A percentile compares a stretch with the other conserved stretches of the same genome.
phyloP scores from a whole-genome alignment of 1,284 basidiomycete genomes.

The Marasmius sp. region DNA sequence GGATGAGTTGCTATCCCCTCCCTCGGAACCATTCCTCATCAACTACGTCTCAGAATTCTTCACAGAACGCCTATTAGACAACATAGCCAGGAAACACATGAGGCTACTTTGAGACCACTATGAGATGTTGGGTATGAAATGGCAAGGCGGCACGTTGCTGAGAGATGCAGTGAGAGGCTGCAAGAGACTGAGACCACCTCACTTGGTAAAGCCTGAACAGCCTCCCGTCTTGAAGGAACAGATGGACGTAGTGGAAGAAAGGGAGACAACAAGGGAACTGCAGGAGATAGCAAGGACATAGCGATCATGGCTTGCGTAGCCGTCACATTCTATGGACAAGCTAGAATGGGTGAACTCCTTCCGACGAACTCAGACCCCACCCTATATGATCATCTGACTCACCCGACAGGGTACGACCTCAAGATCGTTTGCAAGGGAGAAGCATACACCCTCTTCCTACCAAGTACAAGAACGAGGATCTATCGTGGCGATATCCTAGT shows the following conservation, averaged over 20 bases:
- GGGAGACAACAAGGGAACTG: not conserved
- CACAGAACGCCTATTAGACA: not conserved
- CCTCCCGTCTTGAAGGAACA: not conserved
- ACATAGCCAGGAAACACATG: not conserved
- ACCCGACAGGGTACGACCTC: not conserved
- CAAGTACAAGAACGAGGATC: not conserved
- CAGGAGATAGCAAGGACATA: not conserved
- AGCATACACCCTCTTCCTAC: not conserved
- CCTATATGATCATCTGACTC: not conserved
- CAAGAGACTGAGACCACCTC: not conserved
- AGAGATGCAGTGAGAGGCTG: no score
- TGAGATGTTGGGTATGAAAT: not conserved
- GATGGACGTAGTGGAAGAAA: not conserved
- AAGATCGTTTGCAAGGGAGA: not conserved
- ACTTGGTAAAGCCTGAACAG: not conserved
- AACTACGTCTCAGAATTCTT: not conserved
- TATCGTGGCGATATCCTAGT: not conserved
- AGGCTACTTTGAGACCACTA: not conserved
- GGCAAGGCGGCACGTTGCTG: slow-evolving; percentile 1
- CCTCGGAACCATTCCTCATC: no score
- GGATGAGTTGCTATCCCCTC: no score
- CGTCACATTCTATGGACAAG: slow-evolving; percentile 1
- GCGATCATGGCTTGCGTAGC: not conserved
- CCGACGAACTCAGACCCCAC: not conserved
- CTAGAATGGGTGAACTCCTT: slow-evolving; percentile 1